phyloP scores from a whole-genome alignment of 495 filamentous ascomycete species.

The Saxophila tyrrhenica region DNA sequence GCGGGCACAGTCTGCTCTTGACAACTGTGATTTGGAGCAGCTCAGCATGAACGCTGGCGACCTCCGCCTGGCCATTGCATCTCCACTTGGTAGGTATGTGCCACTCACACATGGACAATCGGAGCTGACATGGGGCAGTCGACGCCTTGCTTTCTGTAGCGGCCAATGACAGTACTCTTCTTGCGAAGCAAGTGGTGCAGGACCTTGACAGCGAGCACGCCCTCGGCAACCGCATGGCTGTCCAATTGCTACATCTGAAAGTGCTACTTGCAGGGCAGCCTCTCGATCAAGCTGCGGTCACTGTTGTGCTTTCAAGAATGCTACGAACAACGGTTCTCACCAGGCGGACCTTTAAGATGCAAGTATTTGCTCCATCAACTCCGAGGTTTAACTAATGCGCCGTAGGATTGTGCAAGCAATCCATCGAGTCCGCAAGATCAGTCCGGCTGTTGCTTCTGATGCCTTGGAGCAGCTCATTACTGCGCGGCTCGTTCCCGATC shows the following conservation, averaged over 20 bases:
- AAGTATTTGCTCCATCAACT: too few species aligned
- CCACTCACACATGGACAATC: not conserved
- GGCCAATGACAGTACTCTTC: not conserved
- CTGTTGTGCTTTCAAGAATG: conserved; percentile 34
- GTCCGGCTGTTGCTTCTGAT: conserved; percentile 36
- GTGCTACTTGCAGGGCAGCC: conserved; percentile 34
- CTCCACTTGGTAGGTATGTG: conserved; percentile 26
- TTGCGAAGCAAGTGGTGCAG: conserved; percentile 46
- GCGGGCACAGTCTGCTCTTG: conserved; percentile 50
- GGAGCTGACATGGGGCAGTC: not conserved
- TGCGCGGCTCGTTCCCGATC: conserved; percentile 1
- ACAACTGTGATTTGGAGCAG: conserved; percentile 41
- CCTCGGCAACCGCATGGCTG: conserved; percentile 48
- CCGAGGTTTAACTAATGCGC: not conserved
- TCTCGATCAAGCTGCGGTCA: conserved; percentile 18
- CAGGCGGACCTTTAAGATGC: conserved; percentile 52
- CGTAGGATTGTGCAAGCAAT: conserved; percentile 53
- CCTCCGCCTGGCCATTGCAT: conserved; percentile 53
- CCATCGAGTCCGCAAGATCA: conserved; percentile 45
- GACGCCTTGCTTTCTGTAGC: not conserved
- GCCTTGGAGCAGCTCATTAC: conserved; percentile 46
- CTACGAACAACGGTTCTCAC: conserved; percentile 45
- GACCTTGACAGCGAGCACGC: conserved; percentile 43
- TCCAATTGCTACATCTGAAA: conserved; percentile 62
- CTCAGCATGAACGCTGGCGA: conserved; percentile 51